Evolutionary conservation across 768 basidiomycete species (phyloP), one percentile per base, ranked within the genome.

Genomic region (Daedaleopsis nitida): DNA sequence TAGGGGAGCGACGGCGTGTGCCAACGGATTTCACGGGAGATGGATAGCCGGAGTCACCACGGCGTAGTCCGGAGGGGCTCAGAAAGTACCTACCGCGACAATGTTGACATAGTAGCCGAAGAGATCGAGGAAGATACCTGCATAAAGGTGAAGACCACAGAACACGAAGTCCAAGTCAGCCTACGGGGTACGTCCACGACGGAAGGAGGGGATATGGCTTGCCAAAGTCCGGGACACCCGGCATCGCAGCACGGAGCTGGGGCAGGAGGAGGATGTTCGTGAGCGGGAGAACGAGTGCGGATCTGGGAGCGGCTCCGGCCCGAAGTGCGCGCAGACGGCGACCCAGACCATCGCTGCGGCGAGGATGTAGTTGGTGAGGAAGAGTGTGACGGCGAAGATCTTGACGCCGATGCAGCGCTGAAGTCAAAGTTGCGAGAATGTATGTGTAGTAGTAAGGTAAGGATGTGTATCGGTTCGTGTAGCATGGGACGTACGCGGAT

Each of bases 21-120:
- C 6, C 6, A 9, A 21, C n/a, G 8, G 7, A 17, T 16, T 10
- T n/a, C n/a, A n/a, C n/a, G n/a, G n/a, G n/a, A n/a, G n/a, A n/a
- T n/a, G n/a, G n/a, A 14, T 19, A 4, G 27, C 27, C 27, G 7
- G 27, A 32, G 27, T 32, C 27, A 32, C 27, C 27, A 32, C 7
- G 27, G 7, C 27, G 27, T 3, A 7, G 27, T 32, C 27, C 27
- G 7, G 27, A 3, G 3, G 27, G 27, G 27, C 3, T 7, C 27
- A 16, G 50, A 32, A 21, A 19, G 12, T 11, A 21, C n/a, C n/a
- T n/a, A 53, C 37, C 11, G 52, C 52, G 19, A 53, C 35, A 17
- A 53, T 38, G 52, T 53, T 53, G n/a, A 53, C 52, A 37, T 53
- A 53, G 52, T 53, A 53, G 11, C 52, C 52, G 52, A 53, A 53